A percentile compares a stretch with the other conserved stretches of the same genome.
These are phyloP conservation scores for Trypanosoma theileri DNA, from an alignment of 208 protist species.

Conservation along the genomic window DNA sequence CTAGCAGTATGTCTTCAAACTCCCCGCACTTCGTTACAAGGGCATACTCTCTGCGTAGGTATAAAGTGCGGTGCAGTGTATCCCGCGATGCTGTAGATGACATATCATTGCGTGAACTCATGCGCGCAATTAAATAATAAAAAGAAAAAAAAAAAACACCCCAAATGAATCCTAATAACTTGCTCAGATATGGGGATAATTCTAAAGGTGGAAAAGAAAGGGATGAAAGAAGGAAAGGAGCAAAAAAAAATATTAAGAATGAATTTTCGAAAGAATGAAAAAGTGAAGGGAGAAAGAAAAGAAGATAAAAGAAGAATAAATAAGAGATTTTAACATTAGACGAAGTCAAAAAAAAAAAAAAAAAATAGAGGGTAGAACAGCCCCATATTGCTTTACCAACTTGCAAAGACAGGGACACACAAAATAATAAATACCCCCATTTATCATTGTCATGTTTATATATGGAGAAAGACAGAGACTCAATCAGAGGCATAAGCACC, in stretches of 20 bases:
- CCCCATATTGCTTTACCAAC: too few relatives aligned
- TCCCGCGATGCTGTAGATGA: conserved; percentile 25
- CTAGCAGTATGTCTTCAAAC: conserved; percentile 34
- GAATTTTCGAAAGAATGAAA: too few relatives aligned
- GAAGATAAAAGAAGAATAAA: neutral
- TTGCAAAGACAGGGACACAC: too few relatives aligned
- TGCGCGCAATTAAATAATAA: neutral
- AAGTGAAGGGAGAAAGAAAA: neutral
- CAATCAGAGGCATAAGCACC: too few relatives aligned
- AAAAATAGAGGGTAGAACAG: too few relatives aligned
- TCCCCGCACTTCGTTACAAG: conserved; percentile 23
- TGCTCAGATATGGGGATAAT: neutral
- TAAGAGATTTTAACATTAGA: conserved; percentile 5
- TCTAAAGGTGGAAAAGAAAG: neutral
- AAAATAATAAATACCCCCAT: too few relatives aligned
- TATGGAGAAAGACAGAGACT: too few relatives aligned
- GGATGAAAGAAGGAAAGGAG: conserved; percentile 14
- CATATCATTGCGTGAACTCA: neutral
- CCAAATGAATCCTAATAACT: neutral
- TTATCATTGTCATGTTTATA: too few relatives aligned
- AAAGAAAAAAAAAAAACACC: neutral
- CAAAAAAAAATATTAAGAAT: conserved; percentile 12
- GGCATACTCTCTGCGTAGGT: conserved; percentile 60
- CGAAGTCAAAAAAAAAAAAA: conserved; percentile 16
- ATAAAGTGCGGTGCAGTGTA: conserved; percentile 52